These are phyloP conservation scores for Mikania micrantha DNA, from an alignment of 129 eudicot genomes.

Conservation along the genomic window DNA sequence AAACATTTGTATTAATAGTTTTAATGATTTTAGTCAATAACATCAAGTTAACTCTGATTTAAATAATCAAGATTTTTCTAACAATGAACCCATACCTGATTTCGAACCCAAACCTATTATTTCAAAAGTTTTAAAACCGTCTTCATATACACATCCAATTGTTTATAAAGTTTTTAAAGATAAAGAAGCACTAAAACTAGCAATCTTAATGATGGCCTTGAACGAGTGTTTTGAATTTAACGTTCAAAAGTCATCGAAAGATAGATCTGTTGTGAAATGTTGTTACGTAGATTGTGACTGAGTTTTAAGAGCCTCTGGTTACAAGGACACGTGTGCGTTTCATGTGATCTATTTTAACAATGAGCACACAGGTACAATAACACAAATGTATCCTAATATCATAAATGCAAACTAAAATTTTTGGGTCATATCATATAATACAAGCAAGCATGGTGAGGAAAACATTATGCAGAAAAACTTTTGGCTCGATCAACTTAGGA, in stretches of 20 bases:
- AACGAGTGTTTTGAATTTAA: background rate
- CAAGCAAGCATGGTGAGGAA: no score
- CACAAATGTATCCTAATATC: background rate
- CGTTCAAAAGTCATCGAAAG: background rate
- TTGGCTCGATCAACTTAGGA: no score
- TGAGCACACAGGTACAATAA: background rate
- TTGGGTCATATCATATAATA: background rate
- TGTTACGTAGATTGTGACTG: background rate
- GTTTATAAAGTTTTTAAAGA: background rate
- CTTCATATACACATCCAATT: background rate
- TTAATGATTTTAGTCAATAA: no score
- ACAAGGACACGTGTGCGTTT: background rate
- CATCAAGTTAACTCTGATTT: background rate
- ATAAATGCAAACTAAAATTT: background rate
- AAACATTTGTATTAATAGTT: no score
- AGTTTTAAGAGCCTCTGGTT: background rate
- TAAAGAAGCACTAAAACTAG: background rate
- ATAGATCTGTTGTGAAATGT: background rate
- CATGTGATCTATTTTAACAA: background rate
- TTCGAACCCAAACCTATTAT: no score
- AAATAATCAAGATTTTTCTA: background rate
- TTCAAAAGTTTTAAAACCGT: background rate
- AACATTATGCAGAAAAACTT: no score
- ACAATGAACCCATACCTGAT: background rate
- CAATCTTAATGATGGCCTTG: background rate